Evolutionary conservation across 306 rosid species (phyloP), one percentile per base, ranked within the genome.

Genomic region (Trifolium repens): DNA sequence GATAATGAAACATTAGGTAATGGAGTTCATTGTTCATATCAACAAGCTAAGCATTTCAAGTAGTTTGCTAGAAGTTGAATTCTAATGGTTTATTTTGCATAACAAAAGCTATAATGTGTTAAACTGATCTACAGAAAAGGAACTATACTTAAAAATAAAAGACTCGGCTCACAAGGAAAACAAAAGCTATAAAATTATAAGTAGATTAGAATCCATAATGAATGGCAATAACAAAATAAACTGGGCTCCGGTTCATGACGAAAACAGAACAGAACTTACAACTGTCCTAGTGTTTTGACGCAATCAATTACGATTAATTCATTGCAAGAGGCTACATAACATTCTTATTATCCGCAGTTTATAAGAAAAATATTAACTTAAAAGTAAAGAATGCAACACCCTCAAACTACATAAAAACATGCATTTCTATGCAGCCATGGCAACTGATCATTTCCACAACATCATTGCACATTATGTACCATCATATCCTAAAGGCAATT

Each of bases 381-480:
- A 24, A 22, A 27, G 27, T 27, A 34, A 34, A 40, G 52, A 58
- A 42, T 58, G 65, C 44, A 73, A 68, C 11, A 47, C 55, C 74
- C 67, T 26, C 53, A 26, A 7, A 50, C 80, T 61, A 46, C 22
- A 47, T 27, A 11, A 17, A 17, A 74, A 52, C 58, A 54, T 12
- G 39, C 60, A 75, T 49, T 30, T 66, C 65, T 40, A 34, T 37
- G 61, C 15, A 47, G 43, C 57, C 30, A 49, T 26, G 57, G 74
- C 63, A 65, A 67, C 55, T 35, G 9, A 74, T 75, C 3, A 43
- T 57, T 19, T 71, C 75, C 64, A 65, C 75, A 72, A 65, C 55
- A 47, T 49, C 62, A 35, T 57, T 71, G 67, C 76, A 66, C 65
- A 58, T 37, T 59, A 22, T 22, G 39, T 17, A 16, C 7, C 72